These are phyloP conservation scores for Sporothrix phasma DNA, from an alignment of 2,329 filamentous ascomycete species.

Conservation along the genomic window DNA sequence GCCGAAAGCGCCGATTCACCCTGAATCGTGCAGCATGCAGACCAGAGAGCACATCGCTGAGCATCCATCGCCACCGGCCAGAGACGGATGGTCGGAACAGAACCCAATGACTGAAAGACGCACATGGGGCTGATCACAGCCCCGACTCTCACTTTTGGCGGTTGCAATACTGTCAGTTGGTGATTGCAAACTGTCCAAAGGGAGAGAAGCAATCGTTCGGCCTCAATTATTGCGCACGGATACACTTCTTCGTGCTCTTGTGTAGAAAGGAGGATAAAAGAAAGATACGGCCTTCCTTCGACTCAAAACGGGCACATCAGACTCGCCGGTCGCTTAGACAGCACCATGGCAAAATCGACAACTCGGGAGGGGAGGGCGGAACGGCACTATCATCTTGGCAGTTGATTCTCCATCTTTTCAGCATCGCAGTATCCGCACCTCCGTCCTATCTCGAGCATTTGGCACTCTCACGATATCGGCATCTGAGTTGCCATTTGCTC, in stretches of 20 bases:
- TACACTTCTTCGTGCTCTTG: neutral
- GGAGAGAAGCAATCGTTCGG: too few species aligned
- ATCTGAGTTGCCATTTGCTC: neutral
- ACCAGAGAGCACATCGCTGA: neutral
- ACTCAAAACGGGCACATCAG: neutral
- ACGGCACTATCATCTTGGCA: neutral
- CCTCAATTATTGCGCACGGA: neutral
- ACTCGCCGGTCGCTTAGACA: neutral
- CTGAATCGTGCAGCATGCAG: slow-evolving; percentile 22
- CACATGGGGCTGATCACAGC: neutral
- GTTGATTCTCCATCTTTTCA: neutral
- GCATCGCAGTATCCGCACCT: neutral
- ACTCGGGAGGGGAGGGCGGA: neutral
- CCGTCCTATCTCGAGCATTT: too few species aligned
- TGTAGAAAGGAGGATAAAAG: neutral
- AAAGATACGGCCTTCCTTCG: too few species aligned
- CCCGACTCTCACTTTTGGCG: neutral
- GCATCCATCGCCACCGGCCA: neutral
- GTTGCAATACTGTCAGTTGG: too few species aligned
- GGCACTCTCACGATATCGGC: neutral
- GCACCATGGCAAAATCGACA: neutral
- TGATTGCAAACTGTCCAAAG: too few species aligned
- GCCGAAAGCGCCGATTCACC: slow-evolving; percentile 16
- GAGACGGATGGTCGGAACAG: neutral
- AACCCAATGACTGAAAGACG: neutral